phyloP scores from a whole-genome alignment of 345 rosid genomes.

The Gossypium turneri region DNA sequence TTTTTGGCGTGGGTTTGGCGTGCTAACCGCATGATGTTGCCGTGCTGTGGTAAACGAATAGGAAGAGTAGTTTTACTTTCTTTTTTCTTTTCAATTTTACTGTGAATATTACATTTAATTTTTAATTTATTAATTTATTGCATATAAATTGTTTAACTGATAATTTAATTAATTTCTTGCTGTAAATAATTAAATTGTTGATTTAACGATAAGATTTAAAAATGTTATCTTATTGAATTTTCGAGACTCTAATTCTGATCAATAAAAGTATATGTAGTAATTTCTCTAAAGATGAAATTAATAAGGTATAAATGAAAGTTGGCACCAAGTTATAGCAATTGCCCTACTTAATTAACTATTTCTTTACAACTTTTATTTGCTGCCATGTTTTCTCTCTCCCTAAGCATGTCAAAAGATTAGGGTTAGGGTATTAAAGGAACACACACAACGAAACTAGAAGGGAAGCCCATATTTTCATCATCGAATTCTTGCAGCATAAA shows the following conservation, averaged over 20 bases:
- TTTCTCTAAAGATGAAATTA: too few species aligned
- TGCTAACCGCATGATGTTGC: background rate
- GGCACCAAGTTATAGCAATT: too few species aligned
- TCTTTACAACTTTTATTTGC: background rate
- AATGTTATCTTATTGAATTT: too few species aligned
- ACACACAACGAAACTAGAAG: background rate
- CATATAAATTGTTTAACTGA: too few species aligned
- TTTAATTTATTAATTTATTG: background rate
- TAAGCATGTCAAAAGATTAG: conserved; percentile 11
- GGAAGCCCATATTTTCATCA: conserved; percentile 5
- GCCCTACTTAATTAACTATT: too few species aligned
- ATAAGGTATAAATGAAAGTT: too few species aligned
- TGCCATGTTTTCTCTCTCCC: conserved; percentile 12
- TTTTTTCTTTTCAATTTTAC: background rate
- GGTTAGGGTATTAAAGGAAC: background rate
- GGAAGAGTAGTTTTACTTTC: background rate
- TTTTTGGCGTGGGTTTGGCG: background rate
- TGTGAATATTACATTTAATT: background rate
- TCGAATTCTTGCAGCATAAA: background rate
- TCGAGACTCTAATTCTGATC: too few species aligned
- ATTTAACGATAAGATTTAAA: too few species aligned
- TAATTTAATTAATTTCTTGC: too few species aligned
- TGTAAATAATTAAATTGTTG: too few species aligned
- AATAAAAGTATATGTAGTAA: too few species aligned
- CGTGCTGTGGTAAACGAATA: background rate